Evolutionary conservation across 495 filamentous ascomycete genomes (phyloP), one percentile per base, ranked within the genome.

Genomic region (Aspergillus hancockii): DNA sequence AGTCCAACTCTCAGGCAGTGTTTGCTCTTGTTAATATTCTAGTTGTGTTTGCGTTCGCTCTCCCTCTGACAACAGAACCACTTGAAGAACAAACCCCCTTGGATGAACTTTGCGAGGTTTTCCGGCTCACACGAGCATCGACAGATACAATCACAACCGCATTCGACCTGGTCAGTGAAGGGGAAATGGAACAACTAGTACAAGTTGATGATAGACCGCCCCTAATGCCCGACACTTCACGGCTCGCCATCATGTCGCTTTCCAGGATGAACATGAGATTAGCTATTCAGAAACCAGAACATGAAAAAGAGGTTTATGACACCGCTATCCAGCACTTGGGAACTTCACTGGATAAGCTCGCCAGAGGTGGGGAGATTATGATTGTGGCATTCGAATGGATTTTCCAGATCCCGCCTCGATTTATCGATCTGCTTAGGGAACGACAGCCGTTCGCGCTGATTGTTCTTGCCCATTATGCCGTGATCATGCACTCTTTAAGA

Each of bases 371-470:
- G 16, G 75, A 75, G 61, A 73, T 66, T 45, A 74, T 67, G 60
- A 55, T 73, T 6, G 69, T 76, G 32, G 73, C 75, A 0, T 80
- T 81, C 55, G 67, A 74, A 14, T 87, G 79, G 82, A 74, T 74
- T 8, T 75, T 81, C 16, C 79, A 79, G 12, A 68, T 86, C 5
- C 79, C 81, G 0, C 61, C 75, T 2, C 66, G 71, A 12, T 88
- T 85, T 63, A 62, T 84, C 14, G 74, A 78, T 0, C 69, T 84
- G 22, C 77, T 85, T 5, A 72, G 73, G 10, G 65, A 78, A 40
- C 74, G 72, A 10, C 71, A 78, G 36, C 83, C 85, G 0, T 80
- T 86, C 41, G 83, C 87, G 5, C 55, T 84, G 36, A 71, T 81
- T 10, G 68, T 83, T 12, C 70, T 84, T 3, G 79, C 81, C 2